These are phyloP conservation scores for Teunomyces pallodes DNA, from an alignment of 805 yeast genomes.

Conservation along the genomic window DNA sequence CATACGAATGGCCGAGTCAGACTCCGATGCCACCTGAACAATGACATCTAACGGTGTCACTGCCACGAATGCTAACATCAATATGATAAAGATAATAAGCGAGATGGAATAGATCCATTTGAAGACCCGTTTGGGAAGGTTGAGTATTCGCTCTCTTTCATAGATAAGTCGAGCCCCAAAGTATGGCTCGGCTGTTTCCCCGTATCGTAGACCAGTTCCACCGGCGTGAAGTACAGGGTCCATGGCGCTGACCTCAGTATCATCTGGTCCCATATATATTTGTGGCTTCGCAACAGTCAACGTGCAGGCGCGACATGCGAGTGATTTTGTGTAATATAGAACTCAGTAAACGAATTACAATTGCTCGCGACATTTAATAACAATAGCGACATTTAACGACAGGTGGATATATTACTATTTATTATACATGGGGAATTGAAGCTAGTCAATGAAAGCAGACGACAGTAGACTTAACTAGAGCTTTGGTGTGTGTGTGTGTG, in stretches of 20 bases:
- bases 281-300: background rate
- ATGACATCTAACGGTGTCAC: slow-evolving; percentile 82
- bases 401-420: too few relatives aligned
- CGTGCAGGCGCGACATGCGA: too few relatives aligned
- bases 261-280: background rate
- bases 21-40: slow-evolving; percentile 49
- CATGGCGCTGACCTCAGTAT: background rate
- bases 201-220: background rate
- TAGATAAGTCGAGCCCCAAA: slow-evolving; percentile 1
- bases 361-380: too few relatives aligned
- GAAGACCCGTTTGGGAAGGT: slow-evolving; percentile 18
- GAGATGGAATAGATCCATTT: slow-evolving; percentile 48
- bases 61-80: slow-evolving; percentile 54
- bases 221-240: background rate
- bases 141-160: slow-evolving; percentile 6
- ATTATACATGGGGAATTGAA: too few relatives aligned
- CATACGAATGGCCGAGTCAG: slow-evolving; percentile 70
- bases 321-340: too few relatives aligned
- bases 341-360: too few relatives aligned
- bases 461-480: too few relatives aligned
- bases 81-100: slow-evolving; percentile 33
- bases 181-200: background rate
- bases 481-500: too few relatives aligned
- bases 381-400: too few relatives aligned
- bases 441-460: too few relatives aligned